These are phyloP conservation scores for Kwoniella bestiolae DNA, from an alignment of 768 basidiomycete genomes.

Conservation along the genomic window DNA sequence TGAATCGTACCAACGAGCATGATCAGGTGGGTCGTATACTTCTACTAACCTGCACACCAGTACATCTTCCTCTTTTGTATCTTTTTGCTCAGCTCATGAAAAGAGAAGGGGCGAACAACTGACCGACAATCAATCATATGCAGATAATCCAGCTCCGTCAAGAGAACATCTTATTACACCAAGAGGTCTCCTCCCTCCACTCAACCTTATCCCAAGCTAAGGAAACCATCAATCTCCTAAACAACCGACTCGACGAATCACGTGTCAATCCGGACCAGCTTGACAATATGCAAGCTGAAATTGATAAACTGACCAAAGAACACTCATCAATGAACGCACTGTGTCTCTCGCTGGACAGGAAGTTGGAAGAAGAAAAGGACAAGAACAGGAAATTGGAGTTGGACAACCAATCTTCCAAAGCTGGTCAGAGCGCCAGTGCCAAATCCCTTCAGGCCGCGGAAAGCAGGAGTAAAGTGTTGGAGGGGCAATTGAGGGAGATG, in stretches of 20 bases:
- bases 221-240: not conserved
- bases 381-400: slow-evolving; percentile 10
- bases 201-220: not conserved
- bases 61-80: too few relatives aligned
- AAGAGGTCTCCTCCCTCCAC: not conserved
- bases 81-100: too few relatives aligned
- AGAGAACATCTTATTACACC: too few relatives aligned
- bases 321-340: not conserved
- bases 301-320: not conserved
- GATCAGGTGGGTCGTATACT: not conserved
- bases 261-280: not conserved
- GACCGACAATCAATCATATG: too few relatives aligned
- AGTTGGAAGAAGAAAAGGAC: slow-evolving; percentile 13
- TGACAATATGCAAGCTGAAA: not conserved
- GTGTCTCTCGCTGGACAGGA: not conserved
- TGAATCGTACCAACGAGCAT: not conserved
- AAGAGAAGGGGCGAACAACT: too few relatives aligned
- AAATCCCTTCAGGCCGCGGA: slow-evolving; percentile 9
- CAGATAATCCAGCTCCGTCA: not conserved
- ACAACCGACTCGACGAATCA: not conserved
- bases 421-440: slow-evolving; percentile 25
- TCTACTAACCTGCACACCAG: too few relatives aligned
- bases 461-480: slow-evolving; percentile 5
- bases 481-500: not conserved
- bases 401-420: slow-evolving; percentile 14